Base-by-base conservation (phyloP, 768 basidiomycete species). In the Phlegmacium glaucopus region DNA sequence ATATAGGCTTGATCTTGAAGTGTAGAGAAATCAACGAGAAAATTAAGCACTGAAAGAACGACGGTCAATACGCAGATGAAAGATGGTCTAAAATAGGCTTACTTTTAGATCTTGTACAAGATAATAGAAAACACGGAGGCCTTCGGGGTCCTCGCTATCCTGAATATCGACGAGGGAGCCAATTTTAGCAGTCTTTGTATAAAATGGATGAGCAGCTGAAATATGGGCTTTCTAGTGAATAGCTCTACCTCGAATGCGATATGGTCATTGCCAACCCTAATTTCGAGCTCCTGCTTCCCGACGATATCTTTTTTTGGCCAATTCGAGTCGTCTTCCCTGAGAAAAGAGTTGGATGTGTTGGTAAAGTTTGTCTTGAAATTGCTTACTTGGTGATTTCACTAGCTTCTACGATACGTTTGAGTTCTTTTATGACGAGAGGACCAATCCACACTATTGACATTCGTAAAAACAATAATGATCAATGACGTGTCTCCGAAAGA, bases 241-340 rank as follows among this genome's bases (percentile, higher is more conserved):
- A 81, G 44, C 39, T 22, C 22, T 34, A 94, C 94, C 78, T 99
- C 94, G 53, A 98, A 98, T 3, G 93, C 85, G 48, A 98, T 97
- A 61, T 98, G 96, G 58, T 96, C 91, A 57, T 85, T 93, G 28
- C 94, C 94, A 41, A 96, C 65, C 43, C 93, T 82, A 48, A 98
- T 91, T 68, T 99, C 96, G 32, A 99, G 78, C 68, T 98, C 95
- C 66, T 99, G 96, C 71, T 95, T 94, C 39, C 96, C 96, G 22
- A 97, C 94, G 26, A 97, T 94, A 65, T 95, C 95, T 75, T 96
- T 97, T 72, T 97, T 96, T 4, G 96, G 96, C 96, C 96, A 99
- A 60, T 92, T 90, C 1, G 85, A 79, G 71, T 99, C 96, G 63
- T 99, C 96, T 79, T 99, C 96, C 74, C 94, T 98, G 69, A 17